A percentile compares a stretch with the other conserved stretches of the same genome.
Evolutionary conservation across 164 flowering plant genomes (phyloP).

Genomic region (Aristolochia fimbriata): DNA sequence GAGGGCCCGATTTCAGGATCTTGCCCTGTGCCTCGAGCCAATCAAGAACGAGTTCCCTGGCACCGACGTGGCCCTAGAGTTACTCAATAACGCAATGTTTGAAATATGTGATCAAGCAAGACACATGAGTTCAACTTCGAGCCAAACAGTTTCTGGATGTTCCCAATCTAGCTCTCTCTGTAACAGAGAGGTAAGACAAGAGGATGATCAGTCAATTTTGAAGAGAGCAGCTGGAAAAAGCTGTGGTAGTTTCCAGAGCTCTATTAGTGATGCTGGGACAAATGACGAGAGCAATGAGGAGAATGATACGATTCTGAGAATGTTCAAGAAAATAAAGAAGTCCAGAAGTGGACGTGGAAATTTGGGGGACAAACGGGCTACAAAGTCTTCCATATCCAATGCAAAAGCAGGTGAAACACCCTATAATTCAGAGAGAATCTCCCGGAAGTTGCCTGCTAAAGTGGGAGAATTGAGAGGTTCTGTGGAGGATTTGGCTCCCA

Average conservation of each 20-base stretch:
- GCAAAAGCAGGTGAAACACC: background rate
- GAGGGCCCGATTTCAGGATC: background rate
- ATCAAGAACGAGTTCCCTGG: conserved; percentile 2
- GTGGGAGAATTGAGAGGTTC: background rate
- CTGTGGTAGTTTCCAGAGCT: too few species aligned
- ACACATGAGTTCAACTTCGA: background rate
- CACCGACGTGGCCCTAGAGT: background rate
- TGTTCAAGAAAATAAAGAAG: background rate
- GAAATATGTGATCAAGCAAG: background rate
- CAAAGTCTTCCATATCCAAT: background rate
- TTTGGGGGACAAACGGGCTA: background rate
- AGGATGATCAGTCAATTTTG: too few species aligned
- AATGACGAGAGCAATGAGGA: background rate
- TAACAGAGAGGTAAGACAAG: too few species aligned
- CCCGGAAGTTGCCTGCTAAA: background rate
- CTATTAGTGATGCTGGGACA: background rate
- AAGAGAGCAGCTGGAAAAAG: too few species aligned
- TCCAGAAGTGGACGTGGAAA: background rate
- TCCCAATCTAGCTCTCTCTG: too few species aligned
- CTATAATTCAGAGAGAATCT: too few species aligned
- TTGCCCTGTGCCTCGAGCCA: background rate
- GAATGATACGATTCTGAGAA: background rate
- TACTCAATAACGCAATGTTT: background rate
- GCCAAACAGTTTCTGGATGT: background rate
- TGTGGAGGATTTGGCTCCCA: background rate